Evolutionary conservation across 2,329 filamentous ascomycete genomes (phyloP).

Genomic region (Xylaria sp.): DNA sequence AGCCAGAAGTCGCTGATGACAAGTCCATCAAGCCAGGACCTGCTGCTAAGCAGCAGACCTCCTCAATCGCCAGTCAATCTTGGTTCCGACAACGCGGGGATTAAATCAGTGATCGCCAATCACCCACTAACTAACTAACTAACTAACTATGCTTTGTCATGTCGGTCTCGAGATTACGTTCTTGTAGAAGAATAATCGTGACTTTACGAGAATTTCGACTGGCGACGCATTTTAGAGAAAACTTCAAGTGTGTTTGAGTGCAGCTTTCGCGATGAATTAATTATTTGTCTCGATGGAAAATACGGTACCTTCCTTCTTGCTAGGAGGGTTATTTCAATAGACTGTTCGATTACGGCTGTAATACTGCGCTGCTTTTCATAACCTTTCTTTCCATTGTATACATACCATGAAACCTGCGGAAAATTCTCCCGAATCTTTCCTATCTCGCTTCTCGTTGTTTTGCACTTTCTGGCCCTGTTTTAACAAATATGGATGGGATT

Average conservation of each 20-base stretch:
- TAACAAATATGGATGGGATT: neutral
- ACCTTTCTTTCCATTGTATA: neutral
- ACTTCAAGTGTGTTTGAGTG: neutral
- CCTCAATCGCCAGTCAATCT: neutral
- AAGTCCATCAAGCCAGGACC: neutral
- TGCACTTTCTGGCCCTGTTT: neutral
- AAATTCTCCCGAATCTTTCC: neutral
- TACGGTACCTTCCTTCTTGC: neutral
- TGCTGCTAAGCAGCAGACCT: neutral
- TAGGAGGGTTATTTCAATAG: no score
- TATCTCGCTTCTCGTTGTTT: neutral
- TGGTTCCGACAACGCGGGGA: neutral
- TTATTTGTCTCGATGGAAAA: neutral
- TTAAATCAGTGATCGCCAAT: conserved; percentile 19
- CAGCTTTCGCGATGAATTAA: neutral
- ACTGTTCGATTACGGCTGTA: neutral
- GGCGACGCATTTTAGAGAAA: conserved; percentile 41
- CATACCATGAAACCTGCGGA: neutral
- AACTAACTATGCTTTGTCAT: conserved; percentile 48
- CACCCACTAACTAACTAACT: conserved; percentile 38
- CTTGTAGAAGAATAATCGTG: no score
- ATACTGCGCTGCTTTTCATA: neutral
- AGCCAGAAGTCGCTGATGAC: neutral
- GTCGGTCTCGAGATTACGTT: conserved; percentile 32
- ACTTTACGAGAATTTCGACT: conserved; percentile 40